phyloP scores from a whole-genome alignment of 164 flowering plant genomes.

The Aristolochia fimbriata region DNA sequence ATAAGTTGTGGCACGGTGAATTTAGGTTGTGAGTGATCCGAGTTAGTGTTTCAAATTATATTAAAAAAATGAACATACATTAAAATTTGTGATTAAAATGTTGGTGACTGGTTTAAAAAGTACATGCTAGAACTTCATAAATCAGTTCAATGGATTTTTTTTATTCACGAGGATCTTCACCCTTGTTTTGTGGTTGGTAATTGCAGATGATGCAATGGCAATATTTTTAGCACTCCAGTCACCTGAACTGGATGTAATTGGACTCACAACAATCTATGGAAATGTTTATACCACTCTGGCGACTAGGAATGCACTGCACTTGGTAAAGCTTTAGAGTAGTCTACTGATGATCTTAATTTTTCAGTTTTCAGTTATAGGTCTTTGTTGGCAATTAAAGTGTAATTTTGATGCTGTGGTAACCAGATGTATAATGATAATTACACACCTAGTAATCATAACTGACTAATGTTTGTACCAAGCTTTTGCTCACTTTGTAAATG shows the following conservation, averaged over 20 bases:
- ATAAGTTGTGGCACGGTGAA: neutral
- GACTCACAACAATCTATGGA: constrained; percentile 81
- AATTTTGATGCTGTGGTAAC: neutral
- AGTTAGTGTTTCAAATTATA: neutral
- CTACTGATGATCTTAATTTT: no score
- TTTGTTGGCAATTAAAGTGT: neutral
- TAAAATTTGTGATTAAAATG: neutral
- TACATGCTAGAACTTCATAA: neutral
- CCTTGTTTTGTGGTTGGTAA: neutral
- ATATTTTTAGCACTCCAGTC: constrained; percentile 70
- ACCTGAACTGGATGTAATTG: constrained; percentile 83
- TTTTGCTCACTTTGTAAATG: neutral
- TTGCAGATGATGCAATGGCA: constrained; percentile 96
- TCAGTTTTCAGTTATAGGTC: neutral
- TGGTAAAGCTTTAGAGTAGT: constrained; percentile 34
- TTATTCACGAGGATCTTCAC: neutral
- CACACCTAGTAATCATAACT: no score
- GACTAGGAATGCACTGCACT: constrained; percentile 77
- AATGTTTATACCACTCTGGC: constrained; percentile 85
- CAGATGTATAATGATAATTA: neutral
- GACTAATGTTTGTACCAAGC: no score
- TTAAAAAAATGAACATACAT: no score
- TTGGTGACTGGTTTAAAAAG: neutral
- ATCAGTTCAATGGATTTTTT: neutral
- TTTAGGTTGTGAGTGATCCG: neutral